Evolutionary conservation across 495 filamentous ascomycete species (phyloP), one percentile per base, ranked within the genome.

Genomic region (Talaromyces liani): DNA sequence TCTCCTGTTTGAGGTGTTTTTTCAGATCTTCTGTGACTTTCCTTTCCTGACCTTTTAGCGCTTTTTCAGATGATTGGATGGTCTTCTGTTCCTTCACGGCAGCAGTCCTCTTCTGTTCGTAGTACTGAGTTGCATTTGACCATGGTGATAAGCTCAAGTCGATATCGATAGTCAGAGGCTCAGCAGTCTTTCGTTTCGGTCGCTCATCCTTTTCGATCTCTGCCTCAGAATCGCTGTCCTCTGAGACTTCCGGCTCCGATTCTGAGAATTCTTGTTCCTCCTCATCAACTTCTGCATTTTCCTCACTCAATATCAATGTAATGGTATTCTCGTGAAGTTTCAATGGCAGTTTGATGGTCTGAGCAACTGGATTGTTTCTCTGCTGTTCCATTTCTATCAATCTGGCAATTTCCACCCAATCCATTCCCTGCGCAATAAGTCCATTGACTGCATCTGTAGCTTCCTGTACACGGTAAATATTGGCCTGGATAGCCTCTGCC

Each of bases 101-200:
- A 1, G 92, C 93, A 39, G 80, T 77, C 55, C 87, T 90, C 80
- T 88, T 94, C 71, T 98, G 88, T 20, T 89, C 90, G 71, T 93
- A 97, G 75, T 97, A 98, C 67, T 92, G 87, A 20, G 89, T 80
- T 4, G 94, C 94, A 72, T 97, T 98, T 2, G 88, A 86, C 86
- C 88, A 98, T 2, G 90, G 87, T 9, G 88, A 87, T 10, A 93
- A 78, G 7, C 82, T 84, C 22, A 97, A 88, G 70, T 96, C 88
- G 53, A 98, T 85, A 68, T 98, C 94, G 58, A 98, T 84, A 2
- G 83, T 72, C 18, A 98, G 74, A 39, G 67, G 39, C 34, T 63
- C 47, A 3, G 76, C 68, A 20, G 47, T 7, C 25, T 49, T 64
- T 20, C 70, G 66, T 31, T 6, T 41, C 25, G 14, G 51, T 31